Evolutionary conservation across 208 protist genomes (phyloP).

Genomic region (Leishmania gerbilli): DNA sequence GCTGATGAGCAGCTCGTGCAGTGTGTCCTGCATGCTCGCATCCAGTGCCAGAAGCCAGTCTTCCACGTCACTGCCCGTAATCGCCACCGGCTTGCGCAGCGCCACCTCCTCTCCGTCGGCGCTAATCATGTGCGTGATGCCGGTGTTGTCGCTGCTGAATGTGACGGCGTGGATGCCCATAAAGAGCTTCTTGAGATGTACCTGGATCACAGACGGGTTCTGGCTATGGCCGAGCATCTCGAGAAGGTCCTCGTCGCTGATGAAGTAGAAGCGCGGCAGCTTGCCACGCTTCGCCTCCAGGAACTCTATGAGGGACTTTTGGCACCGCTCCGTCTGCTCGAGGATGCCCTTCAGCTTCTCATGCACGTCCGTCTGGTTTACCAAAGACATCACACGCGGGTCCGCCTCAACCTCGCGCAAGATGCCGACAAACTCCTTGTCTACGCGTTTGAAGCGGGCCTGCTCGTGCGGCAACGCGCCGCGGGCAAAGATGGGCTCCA

Average conservation of each 20-base stretch:
- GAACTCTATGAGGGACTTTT: conserved; percentile 97
- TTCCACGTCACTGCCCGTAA: conserved; percentile 91
- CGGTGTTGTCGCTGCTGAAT: conserved; percentile 80
- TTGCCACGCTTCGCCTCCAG: conserved; percentile 97
- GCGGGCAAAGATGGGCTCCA: conserved; percentile 98
- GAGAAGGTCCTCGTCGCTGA: conserved; percentile 98
- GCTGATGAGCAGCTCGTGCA: conserved; percentile 68
- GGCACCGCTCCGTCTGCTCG: conserved; percentile 96
- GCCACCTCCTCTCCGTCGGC: conserved; percentile 86
- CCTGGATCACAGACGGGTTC: conserved; percentile 89
- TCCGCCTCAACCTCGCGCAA: conserved; percentile 89
- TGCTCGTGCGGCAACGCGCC: conserved; percentile 97
- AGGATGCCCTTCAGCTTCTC: conserved; percentile 89
- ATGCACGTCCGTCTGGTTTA: conserved; percentile 79
- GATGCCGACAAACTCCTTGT: conserved; percentile 95
- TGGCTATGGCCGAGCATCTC: conserved; percentile 97
- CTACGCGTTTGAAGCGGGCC: conserved; percentile 95
- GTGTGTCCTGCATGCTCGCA: conserved; percentile 79
- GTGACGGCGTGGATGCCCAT: conserved; percentile 91
- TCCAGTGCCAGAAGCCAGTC: conserved; percentile 94
- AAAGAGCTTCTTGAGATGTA: conserved; percentile 95
- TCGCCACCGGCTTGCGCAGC: conserved; percentile 70
- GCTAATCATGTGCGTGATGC: conserved; percentile 91
- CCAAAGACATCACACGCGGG: conserved; percentile 92
- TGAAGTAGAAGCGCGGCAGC: conserved; percentile 98